Percentiles rank a stretch among this genome's conserved stretches.
Conservation (phyloP, 257 asterid species). For the Solanum verrucosum region DNA sequence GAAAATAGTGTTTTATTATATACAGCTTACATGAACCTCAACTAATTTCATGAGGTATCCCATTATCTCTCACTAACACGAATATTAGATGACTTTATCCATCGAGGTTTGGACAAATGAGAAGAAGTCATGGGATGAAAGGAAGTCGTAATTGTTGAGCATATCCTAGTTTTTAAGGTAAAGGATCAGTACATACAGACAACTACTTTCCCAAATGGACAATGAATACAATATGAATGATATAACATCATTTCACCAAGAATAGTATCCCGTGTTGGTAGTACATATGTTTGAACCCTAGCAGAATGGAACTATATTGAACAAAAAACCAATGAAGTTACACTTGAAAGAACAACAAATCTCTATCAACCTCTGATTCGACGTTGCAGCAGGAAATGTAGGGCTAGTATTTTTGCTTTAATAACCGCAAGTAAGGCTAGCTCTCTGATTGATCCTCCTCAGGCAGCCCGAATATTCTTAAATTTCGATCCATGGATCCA, state of each 20-base stretch:
- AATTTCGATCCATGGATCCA: conserved; percentile 75
- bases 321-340: neutral
- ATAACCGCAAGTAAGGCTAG: neutral
- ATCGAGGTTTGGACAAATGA: neutral
- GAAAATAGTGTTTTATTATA: neutral
- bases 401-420: neutral
- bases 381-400: neutral
- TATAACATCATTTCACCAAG: neutral
- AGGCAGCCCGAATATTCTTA: conserved; percentile 63
- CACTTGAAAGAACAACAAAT: neutral
- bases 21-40: neutral
- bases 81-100: neutral
- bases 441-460: conserved; percentile 22
- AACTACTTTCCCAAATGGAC: neutral
- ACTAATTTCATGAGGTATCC: neutral
- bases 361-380: neutral
- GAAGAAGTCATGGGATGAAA: neutral
- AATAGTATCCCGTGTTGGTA: neutral
- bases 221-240: neutral
- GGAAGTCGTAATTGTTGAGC: neutral
- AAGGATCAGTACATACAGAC: neutral
- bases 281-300: neutral
- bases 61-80: neutral
- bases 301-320: neutral
- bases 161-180: neutral